Conservation (phyloP, 352 stramenopile species). For the Phytophthora brassicae region DNA sequence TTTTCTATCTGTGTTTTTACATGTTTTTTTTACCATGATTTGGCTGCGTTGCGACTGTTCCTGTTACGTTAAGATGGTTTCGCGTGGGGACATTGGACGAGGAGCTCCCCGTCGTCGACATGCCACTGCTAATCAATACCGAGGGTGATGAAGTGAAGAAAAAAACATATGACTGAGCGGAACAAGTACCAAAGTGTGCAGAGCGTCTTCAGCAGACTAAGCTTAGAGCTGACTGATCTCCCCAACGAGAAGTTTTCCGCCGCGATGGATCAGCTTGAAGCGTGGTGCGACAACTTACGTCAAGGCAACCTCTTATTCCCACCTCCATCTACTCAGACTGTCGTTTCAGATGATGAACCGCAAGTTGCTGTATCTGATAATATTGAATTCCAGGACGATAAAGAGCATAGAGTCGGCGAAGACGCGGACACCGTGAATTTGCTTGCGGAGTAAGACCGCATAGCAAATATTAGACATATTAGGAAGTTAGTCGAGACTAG, state of each 20-base stretch:
- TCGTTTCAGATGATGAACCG: neutral
- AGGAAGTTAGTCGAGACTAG: no score
- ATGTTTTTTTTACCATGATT: slow-evolving; percentile 1
- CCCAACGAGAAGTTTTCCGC: neutral
- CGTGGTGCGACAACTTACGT: neutral
- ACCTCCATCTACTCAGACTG: no score
- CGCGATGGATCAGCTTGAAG: neutral
- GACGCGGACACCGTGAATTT: no score
- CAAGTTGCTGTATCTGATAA: no score
- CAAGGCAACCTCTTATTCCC: neutral
- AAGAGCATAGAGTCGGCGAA: no score
- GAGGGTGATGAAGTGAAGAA: neutral
- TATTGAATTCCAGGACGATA: no score
- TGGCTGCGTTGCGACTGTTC: neutral
- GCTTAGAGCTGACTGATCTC: neutral
- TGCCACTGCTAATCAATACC: neutral
- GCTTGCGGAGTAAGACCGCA: no score
- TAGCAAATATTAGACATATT: no score
- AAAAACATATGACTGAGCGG: slow-evolving; percentile 6
- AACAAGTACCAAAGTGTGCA: slow-evolving; percentile 4
- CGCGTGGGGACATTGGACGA: neutral
- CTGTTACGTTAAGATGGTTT: neutral
- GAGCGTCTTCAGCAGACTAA: neutral
- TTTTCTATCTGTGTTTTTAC: neutral
- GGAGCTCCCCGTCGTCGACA: neutral